phyloP scores from a whole-genome alignment of 2,329 filamentous ascomycete genomes.

The Blastomyces parvus region DNA sequence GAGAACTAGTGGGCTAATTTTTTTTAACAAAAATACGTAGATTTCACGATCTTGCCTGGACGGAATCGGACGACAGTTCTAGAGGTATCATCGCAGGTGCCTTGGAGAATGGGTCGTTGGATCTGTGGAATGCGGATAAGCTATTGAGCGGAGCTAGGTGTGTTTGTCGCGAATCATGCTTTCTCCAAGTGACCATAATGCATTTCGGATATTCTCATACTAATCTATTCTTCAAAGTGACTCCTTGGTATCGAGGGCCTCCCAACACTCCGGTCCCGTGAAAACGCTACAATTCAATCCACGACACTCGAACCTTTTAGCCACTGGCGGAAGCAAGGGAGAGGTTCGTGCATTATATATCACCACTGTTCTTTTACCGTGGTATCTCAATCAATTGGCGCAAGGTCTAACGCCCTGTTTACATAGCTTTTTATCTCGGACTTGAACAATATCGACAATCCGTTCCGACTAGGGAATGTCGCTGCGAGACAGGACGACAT shows the following conservation, averaged over 20 bases:
- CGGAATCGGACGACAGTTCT: constrained; percentile 66
- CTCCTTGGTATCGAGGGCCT: constrained; percentile 74
- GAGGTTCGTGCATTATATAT: constrained; percentile 43
- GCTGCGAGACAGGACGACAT: constrained; percentile 89
- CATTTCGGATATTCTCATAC: background rate
- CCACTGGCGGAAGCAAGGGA: constrained; percentile 86
- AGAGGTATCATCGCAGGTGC: constrained; percentile 89
- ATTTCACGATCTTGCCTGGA: constrained; percentile 97
- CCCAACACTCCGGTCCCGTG: constrained; percentile 84
- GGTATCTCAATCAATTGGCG: constrained; percentile 8
- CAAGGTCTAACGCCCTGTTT: background rate
- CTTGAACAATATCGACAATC: constrained; percentile 76
- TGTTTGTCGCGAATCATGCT: constrained; percentile 14
- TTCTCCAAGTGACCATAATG: background rate
- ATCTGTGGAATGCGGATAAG: constrained; percentile 83
- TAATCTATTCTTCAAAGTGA: constrained; percentile 41
- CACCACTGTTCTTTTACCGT: background rate
- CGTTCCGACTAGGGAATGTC: constrained; percentile 78
- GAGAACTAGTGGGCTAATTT: constrained; percentile 1
- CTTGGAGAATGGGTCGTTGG: constrained; percentile 85
- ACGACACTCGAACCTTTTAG: constrained; percentile 77
- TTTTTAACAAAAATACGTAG: constrained; percentile 43
- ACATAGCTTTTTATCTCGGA: constrained; percentile 77
- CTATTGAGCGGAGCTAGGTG: constrained; percentile 46
- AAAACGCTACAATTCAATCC: constrained; percentile 97